Conservation (phyloP, 2,329 filamentous ascomycete species). For the Fonsecaea pedrosoi region DNA sequence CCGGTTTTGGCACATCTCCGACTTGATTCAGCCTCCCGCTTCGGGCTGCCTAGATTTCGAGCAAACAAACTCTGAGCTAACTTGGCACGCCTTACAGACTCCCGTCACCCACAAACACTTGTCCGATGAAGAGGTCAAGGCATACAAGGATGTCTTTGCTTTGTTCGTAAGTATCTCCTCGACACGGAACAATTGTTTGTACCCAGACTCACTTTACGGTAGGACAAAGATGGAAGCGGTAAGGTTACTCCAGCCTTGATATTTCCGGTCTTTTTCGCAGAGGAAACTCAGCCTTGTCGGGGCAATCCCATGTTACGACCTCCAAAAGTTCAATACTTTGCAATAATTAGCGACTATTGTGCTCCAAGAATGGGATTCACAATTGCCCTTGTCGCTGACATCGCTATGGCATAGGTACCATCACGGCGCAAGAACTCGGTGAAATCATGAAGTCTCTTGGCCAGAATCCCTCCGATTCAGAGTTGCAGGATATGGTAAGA, state of each 20-base stretch:
- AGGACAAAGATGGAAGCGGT: conserved; percentile 46
- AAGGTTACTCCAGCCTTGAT: conserved; percentile 22
- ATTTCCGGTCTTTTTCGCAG: neutral
- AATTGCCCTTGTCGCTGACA: neutral
- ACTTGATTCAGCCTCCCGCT: neutral
- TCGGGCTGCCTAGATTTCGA: neutral
- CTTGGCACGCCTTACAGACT: conserved; percentile 21
- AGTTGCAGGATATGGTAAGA: conserved; percentile 65
- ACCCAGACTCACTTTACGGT: conserved; percentile 14
- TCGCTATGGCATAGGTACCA: conserved; percentile 57
- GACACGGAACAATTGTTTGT: conserved; percentile 2
- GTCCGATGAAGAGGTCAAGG: conserved; percentile 41
- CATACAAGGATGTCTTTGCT: conserved; percentile 43
- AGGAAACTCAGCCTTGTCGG: conserved; percentile 23
- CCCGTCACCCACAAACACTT: conserved; percentile 30
- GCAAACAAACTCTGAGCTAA: conserved; percentile 11
- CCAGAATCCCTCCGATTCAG: conserved; percentile 67
- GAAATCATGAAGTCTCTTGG: conserved; percentile 69
- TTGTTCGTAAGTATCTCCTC: conserved; percentile 42
- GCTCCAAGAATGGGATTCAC: neutral
- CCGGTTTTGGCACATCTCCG: neutral
- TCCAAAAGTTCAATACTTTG: neutral
- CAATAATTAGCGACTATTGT: conserved; percentile 13
- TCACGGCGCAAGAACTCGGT: conserved; percentile 68
- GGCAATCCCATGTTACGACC: neutral